These are phyloP conservation scores for Fusarium abutilonis DNA, from an alignment of 2,329 filamentous ascomycete genomes.

Conservation along the genomic window DNA sequence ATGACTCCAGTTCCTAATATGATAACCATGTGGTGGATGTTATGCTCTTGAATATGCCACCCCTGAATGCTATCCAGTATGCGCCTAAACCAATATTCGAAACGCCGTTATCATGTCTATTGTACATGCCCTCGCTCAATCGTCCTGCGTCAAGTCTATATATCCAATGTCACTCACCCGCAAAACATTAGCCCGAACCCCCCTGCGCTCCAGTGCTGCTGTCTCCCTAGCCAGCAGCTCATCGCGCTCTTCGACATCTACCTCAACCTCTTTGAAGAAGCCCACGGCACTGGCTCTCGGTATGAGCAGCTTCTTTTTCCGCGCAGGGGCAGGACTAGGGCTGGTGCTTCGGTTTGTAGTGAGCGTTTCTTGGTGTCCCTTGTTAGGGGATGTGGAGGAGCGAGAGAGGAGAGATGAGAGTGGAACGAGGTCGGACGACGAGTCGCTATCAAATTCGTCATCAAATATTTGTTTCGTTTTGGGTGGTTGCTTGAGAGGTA, in stretches of 20 bases:
- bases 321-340: slow-evolving; percentile 32
- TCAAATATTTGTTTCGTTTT: background rate
- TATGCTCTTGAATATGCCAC: slow-evolving; percentile 1
- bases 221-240: slow-evolving; percentile 39
- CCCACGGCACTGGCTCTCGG: slow-evolving; percentile 52
- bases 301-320: slow-evolving; percentile 53
- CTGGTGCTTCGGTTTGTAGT: slow-evolving; percentile 10
- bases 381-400: slow-evolving; percentile 15
- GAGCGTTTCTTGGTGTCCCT: slow-evolving; percentile 13
- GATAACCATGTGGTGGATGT: slow-evolving; percentile 1
- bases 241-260: slow-evolving; percentile 43
- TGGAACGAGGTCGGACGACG: slow-evolving; percentile 32
- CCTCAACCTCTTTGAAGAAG: slow-evolving; percentile 52
- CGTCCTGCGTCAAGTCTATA: slow-evolving; percentile 49
- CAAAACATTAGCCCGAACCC: slow-evolving; percentile 30
- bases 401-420: slow-evolving; percentile 25
- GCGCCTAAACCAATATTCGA: slow-evolving; percentile 13
- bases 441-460: slow-evolving; percentile 29
- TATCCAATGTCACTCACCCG: slow-evolving; percentile 49
- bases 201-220: slow-evolving; percentile 20
- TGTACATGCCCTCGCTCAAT: slow-evolving; percentile 21
- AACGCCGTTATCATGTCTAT: slow-evolving; percentile 17
- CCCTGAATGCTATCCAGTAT: slow-evolving; percentile 5
- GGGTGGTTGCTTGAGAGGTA: background rate
- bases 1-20: background rate